A percentile compares a stretch with the other conserved stretches of the same genome.
Evolutionary conservation across 208 protist genomes (phyloP).

Genomic region (Leishmania tropica): DNA sequence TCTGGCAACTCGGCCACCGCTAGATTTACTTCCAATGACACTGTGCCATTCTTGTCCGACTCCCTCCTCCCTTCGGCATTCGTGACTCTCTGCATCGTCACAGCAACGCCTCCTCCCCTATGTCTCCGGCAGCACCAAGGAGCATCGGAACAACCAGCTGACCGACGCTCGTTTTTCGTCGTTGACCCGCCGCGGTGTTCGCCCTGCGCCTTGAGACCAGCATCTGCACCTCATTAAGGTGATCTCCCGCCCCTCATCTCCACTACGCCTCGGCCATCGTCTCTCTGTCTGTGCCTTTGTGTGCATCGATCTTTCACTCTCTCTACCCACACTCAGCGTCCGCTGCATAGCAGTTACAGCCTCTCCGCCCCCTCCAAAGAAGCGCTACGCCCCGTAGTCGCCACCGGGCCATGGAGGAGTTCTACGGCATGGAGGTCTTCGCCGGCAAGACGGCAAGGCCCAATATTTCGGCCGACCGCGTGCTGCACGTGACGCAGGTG

Average conservation of each 20-base stretch:
- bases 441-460: conserved; percentile 53
- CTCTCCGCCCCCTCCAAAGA: no score
- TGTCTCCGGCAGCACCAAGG: background rate
- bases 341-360: background rate
- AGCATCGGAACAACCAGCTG: background rate
- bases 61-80: background rate
- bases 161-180: background rate
- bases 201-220: background rate
- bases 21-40: background rate
- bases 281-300: background rate
- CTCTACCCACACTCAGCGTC: background rate
- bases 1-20: background rate
- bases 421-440: conserved; percentile 79
- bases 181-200: background rate
- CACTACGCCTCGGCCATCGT: background rate
- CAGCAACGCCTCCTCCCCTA: background rate
- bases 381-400: background rate
- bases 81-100: background rate
- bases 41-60: background rate
- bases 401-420: conserved; percentile 58
- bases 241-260: background rate
- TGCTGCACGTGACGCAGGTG: conserved; percentile 69
- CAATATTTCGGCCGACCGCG: conserved; percentile 62
- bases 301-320: background rate
- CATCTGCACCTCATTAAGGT: background rate